phyloP scores from a whole-genome alignment of 192 early-diverging fungal genomes.

The Coemansia sp. region DNA sequence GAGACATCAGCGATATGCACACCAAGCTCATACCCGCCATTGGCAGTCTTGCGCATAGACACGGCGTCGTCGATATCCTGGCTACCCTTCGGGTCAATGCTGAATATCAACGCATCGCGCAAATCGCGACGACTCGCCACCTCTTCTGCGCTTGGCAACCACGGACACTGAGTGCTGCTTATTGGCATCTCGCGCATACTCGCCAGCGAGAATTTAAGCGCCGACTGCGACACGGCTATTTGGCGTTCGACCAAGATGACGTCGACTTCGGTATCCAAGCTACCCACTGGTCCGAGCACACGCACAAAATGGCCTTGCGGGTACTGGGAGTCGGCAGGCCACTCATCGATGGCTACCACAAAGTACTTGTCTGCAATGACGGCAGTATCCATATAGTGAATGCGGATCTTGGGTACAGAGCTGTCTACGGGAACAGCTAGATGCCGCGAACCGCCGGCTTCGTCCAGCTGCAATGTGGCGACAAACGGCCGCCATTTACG shows the following conservation, averaged over 20 bases:
- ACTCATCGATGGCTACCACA: slow-evolving; percentile 73
- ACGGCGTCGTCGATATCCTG: slow-evolving; percentile 83
- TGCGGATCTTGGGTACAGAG: slow-evolving; percentile 73
- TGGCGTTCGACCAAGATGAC: slow-evolving; percentile 76
- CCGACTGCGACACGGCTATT: slow-evolving; percentile 72
- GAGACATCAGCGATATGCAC: slow-evolving; percentile 81
- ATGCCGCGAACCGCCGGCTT: slow-evolving; percentile 58
- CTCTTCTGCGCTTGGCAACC: slow-evolving; percentile 57
- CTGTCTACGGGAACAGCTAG: slow-evolving; percentile 69
- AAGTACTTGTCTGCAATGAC: slow-evolving; percentile 64
- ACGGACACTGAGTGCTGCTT: slow-evolving; percentile 56
- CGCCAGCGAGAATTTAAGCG: slow-evolving; percentile 67
- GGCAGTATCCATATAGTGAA: slow-evolving; percentile 64
- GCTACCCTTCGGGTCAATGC: slow-evolving; percentile 77
- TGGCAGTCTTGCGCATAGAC: slow-evolving; percentile 59
- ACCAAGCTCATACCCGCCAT: slow-evolving; percentile 64
- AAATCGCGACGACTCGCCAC: slow-evolving; percentile 32
- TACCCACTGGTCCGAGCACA: slow-evolving; percentile 64
- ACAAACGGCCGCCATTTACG: slow-evolving; percentile 78
- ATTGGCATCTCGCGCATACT: slow-evolving; percentile 69
- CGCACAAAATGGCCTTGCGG: slow-evolving; percentile 78
- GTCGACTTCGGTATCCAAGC: slow-evolving; percentile 73
- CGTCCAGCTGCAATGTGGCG: slow-evolving; percentile 69
- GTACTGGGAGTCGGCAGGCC: slow-evolving; percentile 70
- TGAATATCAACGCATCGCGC: slow-evolving; percentile 56